These are phyloP conservation scores for Trichoderma aggressivum DNA, from an alignment of 2,329 filamentous ascomycete genomes.

Conservation along the genomic window DNA sequence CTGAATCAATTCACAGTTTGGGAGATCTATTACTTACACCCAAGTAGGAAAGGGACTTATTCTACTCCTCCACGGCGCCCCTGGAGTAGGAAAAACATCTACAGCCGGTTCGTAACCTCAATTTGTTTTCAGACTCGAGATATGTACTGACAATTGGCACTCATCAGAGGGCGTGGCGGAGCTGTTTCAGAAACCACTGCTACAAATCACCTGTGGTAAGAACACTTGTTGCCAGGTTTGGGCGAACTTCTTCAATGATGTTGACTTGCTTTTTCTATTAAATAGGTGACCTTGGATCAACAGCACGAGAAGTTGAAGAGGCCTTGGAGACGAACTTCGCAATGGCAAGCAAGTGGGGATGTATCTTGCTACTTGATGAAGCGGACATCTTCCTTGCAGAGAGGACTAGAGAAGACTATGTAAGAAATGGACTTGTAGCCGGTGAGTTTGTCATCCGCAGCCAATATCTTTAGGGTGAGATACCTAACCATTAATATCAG, in stretches of 20 bases:
- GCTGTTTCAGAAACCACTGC: conserved; percentile 24
- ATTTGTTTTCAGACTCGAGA: background rate
- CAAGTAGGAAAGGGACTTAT: conserved; percentile 26
- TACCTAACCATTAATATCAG: conserved; percentile 17
- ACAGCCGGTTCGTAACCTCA: conserved; percentile 23
- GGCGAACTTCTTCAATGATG: background rate
- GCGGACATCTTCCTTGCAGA: conserved; percentile 29
- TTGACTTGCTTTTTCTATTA: conserved; percentile 24
- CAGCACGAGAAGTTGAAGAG: background rate
- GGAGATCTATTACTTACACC: background rate
- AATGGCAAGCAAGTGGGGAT: conserved; percentile 27
- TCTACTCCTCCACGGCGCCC: conserved; percentile 32
- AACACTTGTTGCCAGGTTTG: background rate
- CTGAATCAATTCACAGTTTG: background rate
- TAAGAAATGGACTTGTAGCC: conserved; percentile 35
- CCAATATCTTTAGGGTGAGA: background rate
- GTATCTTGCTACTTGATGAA: conserved; percentile 29
- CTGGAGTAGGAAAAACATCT: conserved; percentile 33
- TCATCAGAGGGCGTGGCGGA: conserved; percentile 22
- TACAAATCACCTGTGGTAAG: conserved; percentile 23
- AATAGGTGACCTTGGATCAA: conserved; percentile 10
- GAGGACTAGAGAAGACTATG: conserved; percentile 22
- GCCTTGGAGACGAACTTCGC: conserved; percentile 36
- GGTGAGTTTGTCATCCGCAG: background rate
- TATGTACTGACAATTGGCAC: background rate